Percentiles rank a stretch among this genome's conserved stretches.
phyloP scores from a whole-genome alignment of 257 asterid species.

The Ajuga chamaepitys region DNA sequence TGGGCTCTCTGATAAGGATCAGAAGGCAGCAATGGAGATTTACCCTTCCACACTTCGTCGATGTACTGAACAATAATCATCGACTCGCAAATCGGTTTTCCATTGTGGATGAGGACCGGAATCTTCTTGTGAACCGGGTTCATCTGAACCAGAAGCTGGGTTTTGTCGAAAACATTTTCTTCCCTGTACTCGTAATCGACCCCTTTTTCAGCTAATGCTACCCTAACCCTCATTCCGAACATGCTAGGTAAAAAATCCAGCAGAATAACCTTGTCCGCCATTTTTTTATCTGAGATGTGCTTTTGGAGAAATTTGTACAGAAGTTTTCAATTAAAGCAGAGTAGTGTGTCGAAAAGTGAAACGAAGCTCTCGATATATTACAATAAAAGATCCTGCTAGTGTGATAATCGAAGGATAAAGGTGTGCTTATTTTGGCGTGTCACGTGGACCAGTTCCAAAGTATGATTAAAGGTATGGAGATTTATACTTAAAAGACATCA shows the following conservation, averaged over 20 bases:
- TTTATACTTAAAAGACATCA: too few species aligned
- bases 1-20: background rate
- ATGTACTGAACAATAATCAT: background rate
- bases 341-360: too few species aligned
- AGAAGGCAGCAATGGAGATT: background rate
- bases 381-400: too few species aligned
- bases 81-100: background rate
- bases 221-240: background rate
- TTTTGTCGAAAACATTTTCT: background rate
- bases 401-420: too few species aligned
- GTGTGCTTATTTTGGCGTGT: too few species aligned
- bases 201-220: slow-evolving; percentile 10
- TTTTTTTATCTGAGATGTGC: too few species aligned
- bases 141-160: background rate
- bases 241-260: background rate
- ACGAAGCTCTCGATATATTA: too few species aligned
- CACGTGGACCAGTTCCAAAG: too few species aligned
- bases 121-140: slow-evolving; percentile 11
- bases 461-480: too few species aligned
- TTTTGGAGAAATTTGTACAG: too few species aligned
- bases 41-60: background rate
- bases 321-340: too few species aligned
- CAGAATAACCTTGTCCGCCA: background rate
- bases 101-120: background rate
- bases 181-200: background rate